Percentiles rank a stretch among this genome's conserved stretches.
These are phyloP conservation scores for Pythium plurisporium DNA, from an alignment of 352 stramenopile genomes.

Conservation along the genomic window DNA sequence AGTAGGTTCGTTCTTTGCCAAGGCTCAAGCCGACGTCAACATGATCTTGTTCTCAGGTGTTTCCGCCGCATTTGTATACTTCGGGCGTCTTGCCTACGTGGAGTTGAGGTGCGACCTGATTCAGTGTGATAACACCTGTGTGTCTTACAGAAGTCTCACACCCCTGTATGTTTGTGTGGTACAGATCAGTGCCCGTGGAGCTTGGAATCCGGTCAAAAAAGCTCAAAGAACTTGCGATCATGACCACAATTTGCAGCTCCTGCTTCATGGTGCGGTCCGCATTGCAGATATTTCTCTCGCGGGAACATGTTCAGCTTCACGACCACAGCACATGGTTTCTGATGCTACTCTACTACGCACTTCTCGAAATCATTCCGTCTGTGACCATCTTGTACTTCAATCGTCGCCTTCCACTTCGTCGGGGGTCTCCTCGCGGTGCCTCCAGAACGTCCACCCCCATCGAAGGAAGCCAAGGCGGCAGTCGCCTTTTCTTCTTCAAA, in stretches of 20 bases:
- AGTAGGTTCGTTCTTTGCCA: constrained; percentile 83
- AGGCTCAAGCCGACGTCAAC: constrained; percentile 72
- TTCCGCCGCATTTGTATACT: constrained; percentile 71
- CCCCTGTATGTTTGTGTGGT: background rate
- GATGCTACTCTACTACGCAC: constrained; percentile 74
- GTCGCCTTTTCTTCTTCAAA: constrained; percentile 50
- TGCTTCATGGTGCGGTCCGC: constrained; percentile 74
- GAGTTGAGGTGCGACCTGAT: constrained; percentile 63
- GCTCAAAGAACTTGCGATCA: constrained; percentile 73
- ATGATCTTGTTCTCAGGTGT: constrained; percentile 79
- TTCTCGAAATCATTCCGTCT: constrained; percentile 76
- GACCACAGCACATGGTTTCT: constrained; percentile 75
- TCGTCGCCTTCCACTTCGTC: constrained; percentile 54
- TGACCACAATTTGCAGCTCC: constrained; percentile 80
- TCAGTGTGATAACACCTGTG: no score
- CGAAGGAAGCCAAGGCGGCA: constrained; percentile 17
- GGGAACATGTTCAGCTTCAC: constrained; percentile 67
- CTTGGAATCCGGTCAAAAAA: constrained; percentile 78
- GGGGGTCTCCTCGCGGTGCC: constrained; percentile 24
- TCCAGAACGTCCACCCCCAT: constrained; percentile 38
- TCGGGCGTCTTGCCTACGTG: constrained; percentile 73
- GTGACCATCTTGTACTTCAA: constrained; percentile 84
- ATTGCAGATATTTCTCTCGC: constrained; percentile 68
- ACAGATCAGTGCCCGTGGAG: constrained; percentile 76
- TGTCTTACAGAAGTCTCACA: background rate